Conservation (phyloP, 163 green algal genomes). For the Scenedesmus sp. region DNA sequence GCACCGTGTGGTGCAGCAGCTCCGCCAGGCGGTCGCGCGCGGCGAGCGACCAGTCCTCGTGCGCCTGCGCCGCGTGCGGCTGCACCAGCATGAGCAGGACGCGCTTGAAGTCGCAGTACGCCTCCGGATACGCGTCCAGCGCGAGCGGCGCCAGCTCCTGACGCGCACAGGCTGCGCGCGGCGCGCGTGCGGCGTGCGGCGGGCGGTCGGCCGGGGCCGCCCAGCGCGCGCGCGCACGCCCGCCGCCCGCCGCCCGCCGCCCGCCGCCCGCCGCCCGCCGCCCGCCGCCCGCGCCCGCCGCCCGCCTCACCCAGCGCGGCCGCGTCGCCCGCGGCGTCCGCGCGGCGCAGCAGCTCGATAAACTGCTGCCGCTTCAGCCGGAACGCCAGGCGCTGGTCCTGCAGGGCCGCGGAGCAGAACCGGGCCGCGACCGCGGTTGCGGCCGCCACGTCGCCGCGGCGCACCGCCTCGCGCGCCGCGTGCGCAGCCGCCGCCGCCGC, state of each 20-base stretch:
- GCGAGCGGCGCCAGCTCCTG: conserved; percentile 68
- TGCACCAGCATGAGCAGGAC: conserved; percentile 53
- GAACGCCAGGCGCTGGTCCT: conserved; percentile 48
- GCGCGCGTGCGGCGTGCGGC: no score
- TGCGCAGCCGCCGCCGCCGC: not conserved
- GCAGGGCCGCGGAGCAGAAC: not conserved
- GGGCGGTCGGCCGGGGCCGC: not conserved
- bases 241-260: no score
- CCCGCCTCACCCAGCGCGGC: conserved; percentile 40
- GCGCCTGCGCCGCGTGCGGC: conserved; percentile 33
- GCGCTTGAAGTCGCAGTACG: conserved; percentile 75
- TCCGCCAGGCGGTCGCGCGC: conserved; percentile 52
- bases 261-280: no score
- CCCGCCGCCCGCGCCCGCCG: no score
- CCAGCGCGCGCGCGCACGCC: no score
- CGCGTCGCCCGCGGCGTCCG: conserved; percentile 14
- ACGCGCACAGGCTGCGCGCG: conserved; percentile 57
- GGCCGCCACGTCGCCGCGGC: not conserved
- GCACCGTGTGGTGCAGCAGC: conserved; percentile 58
- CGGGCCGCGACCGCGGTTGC: not conserved
- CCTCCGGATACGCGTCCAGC: conserved; percentile 74
- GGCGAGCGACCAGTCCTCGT: conserved; percentile 44
- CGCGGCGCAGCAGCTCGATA: conserved; percentile 47
- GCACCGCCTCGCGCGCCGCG: conserved; percentile 23
- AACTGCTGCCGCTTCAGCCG: conserved; percentile 44